phyloP scores from a whole-genome alignment of 2,329 filamentous ascomycete species.

The Trichophyton mentagrophytes region DNA sequence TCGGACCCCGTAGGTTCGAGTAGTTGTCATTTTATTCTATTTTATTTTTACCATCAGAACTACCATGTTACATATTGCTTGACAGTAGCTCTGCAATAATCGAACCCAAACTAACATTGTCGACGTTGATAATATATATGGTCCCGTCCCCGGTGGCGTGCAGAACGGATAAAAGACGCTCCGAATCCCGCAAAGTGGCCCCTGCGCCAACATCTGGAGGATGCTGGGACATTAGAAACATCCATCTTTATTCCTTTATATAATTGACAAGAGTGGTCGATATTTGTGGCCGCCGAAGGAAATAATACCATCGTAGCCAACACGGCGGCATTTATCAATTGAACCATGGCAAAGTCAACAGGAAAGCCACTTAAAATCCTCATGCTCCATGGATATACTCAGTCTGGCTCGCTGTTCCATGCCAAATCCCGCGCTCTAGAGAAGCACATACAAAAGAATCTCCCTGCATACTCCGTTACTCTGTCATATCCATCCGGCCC shows the following conservation, averaged over 20 bases:
- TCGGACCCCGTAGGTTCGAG: too few relatives aligned
- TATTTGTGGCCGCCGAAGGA: background rate
- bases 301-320: background rate
- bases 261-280: background rate
- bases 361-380: slow-evolving; percentile 46
- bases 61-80: too few relatives aligned
- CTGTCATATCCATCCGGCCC: slow-evolving; percentile 60
- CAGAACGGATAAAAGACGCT: background rate
- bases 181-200: background rate
- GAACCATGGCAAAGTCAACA: slow-evolving; percentile 5
- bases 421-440: slow-evolving; percentile 78
- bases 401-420: slow-evolving; percentile 74
- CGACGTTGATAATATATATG: too few relatives aligned
- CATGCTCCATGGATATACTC: slow-evolving; percentile 81
- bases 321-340: too few relatives aligned
- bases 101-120: too few relatives aligned
- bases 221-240: too few relatives aligned
- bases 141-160: too few relatives aligned
- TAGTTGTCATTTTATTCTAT: too few relatives aligned
- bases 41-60: too few relatives aligned
- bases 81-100: too few relatives aligned
- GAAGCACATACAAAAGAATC: slow-evolving; percentile 63
- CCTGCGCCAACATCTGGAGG: background rate
- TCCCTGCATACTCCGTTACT: slow-evolving; percentile 47
- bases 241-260: background rate